These are phyloP conservation scores for Cercophora samala DNA, from an alignment of 495 filamentous ascomycete species.

Conservation along the genomic window DNA sequence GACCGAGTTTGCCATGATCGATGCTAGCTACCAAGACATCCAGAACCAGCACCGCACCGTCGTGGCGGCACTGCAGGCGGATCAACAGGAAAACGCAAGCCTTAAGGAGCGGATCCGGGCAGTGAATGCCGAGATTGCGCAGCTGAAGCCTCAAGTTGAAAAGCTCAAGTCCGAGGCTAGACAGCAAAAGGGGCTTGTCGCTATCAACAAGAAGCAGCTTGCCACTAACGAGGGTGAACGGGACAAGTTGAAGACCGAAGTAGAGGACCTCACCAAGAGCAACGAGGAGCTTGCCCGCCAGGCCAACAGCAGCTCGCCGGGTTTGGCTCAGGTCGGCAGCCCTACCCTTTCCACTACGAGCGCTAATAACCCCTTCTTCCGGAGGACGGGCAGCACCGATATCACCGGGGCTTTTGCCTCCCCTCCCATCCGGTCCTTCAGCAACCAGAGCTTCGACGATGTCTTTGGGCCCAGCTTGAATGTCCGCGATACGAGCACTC, in stretches of 20 bases:
- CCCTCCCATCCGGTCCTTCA: constrained; percentile 44
- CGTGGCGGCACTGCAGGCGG: constrained; percentile 68
- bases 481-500: constrained; percentile 36
- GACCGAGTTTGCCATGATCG: constrained; percentile 74
- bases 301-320: constrained; percentile 41
- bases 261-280: constrained; percentile 63
- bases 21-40: constrained; percentile 78
- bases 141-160: constrained; percentile 83
- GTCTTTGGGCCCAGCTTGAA: constrained; percentile 68
- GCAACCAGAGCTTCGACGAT: constrained; percentile 76
- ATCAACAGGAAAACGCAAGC: constrained; percentile 81
- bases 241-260: constrained; percentile 77
- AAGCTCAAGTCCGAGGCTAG: constrained; percentile 84
- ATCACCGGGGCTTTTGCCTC: constrained; percentile 57
- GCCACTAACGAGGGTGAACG: constrained; percentile 81
- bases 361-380: constrained; percentile 87
- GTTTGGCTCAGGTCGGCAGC: constrained; percentile 48
- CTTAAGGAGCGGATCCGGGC: constrained; percentile 84
- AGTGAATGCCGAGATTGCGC: constrained; percentile 74
- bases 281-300: constrained; percentile 52
- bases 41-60: constrained; percentile 79
- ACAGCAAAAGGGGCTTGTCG: constrained; percentile 91
- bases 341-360: constrained; percentile 72
- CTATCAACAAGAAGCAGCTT: constrained; percentile 97
- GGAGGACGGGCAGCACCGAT: constrained; percentile 63